Conservation (phyloP, 164 flowering plant species). For the Echeveria elegans region DNA sequence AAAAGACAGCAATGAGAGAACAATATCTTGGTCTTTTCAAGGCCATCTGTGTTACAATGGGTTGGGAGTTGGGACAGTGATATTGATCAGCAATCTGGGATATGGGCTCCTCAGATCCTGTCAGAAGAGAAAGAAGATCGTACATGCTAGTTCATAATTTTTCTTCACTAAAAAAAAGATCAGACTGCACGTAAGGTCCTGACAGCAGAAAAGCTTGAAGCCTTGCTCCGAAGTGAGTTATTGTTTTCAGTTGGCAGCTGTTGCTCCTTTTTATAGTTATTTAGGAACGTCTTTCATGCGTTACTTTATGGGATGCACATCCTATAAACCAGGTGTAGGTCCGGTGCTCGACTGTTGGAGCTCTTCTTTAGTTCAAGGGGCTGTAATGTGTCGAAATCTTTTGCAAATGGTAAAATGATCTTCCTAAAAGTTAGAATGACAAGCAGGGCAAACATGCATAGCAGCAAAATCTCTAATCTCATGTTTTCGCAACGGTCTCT, state of each 20-base stretch:
- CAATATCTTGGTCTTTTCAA: slow-evolving; percentile 31
- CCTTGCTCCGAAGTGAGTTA: slow-evolving; percentile 27
- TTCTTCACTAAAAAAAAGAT: slow-evolving; percentile 15
- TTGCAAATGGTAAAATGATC: not conserved
- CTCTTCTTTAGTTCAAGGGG: no score
- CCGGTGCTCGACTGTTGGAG: no score
- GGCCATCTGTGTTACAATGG: slow-evolving; percentile 32
- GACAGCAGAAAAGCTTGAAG: slow-evolving; percentile 20
- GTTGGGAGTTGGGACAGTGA: slow-evolving; percentile 31
- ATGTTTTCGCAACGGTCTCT: not conserved
- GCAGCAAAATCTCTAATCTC: not conserved
- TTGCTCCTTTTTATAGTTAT: slow-evolving; percentile 9
- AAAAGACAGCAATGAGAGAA: slow-evolving; percentile 12
- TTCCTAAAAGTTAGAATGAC: not conserved
- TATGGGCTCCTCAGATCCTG: slow-evolving; percentile 22
- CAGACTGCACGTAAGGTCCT: slow-evolving; percentile 16
- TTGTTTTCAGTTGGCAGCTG: no score
- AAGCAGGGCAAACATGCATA: not conserved
- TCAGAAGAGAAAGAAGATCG: slow-evolving; percentile 29
- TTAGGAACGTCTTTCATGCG: no score
- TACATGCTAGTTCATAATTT: slow-evolving; percentile 25
- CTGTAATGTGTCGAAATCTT: no score
- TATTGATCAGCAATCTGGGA: slow-evolving; percentile 15
- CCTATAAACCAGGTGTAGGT: no score
- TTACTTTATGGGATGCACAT: no score